Percentiles rank a stretch among this genome's conserved stretches.
Evolutionary conservation across 208 protist species (phyloP).

Genomic region (Endotrypanum monterogeii): DNA sequence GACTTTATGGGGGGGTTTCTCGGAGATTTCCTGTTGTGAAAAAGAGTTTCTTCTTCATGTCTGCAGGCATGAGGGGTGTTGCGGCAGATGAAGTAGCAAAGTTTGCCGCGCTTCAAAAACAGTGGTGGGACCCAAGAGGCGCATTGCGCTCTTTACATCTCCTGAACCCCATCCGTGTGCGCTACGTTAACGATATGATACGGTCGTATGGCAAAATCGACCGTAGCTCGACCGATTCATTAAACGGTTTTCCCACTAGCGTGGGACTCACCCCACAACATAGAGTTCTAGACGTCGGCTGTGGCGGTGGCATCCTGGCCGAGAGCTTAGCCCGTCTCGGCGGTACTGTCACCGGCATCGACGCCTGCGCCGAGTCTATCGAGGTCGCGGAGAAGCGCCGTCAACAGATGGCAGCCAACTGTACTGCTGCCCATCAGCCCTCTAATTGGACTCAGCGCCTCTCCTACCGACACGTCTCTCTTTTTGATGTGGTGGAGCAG

Average conservation of each 20-base stretch:
- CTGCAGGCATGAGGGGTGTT: conserved; percentile 35
- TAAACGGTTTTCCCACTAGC: conserved; percentile 14
- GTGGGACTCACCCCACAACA: conserved; percentile 16
- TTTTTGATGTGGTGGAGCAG: conserved; percentile 48
- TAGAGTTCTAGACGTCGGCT: conserved; percentile 91
- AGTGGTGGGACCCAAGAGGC: conserved; percentile 91
- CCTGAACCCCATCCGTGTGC: conserved; percentile 91
- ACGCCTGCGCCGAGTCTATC: conserved; percentile 88
- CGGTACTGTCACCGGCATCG: conserved; percentile 88
- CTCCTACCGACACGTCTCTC: conserved; percentile 35
- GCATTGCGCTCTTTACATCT: conserved; percentile 89
- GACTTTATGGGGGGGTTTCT: too few species aligned
- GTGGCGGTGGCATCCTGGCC: conserved; percentile 89
- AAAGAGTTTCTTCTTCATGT: background rate
- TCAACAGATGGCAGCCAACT: conserved; percentile 20
- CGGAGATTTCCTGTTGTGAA: background rate
- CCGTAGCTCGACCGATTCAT: conserved; percentile 11
- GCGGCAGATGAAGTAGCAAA: conserved; percentile 76
- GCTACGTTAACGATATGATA: conserved; percentile 74
- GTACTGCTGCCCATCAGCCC: background rate
- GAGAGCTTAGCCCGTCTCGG: conserved; percentile 90
- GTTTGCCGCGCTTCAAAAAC: conserved; percentile 63
- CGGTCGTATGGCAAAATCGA: conserved; percentile 37
- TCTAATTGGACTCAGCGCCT: conserved; percentile 33
- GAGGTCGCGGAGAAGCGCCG: conserved; percentile 52